Base-by-base conservation (phyloP, 1,284 basidiomycete genomes). In the Rhodotorula glutinis region DNA sequence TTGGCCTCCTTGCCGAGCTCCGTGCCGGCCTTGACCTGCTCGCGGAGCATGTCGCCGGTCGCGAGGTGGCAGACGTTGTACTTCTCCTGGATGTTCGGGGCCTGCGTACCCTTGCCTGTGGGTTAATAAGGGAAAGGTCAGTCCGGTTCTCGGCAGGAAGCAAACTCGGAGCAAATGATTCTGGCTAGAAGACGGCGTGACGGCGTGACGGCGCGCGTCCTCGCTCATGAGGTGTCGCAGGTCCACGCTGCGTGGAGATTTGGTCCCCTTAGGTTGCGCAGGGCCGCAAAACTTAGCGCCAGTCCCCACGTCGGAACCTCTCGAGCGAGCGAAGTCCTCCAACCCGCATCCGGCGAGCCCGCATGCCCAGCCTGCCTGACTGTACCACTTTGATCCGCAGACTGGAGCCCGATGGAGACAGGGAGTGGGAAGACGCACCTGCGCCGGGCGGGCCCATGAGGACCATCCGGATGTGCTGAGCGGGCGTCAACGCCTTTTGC, bases 41-140 rank as follows among this genome's bases (percentile, higher is more conserved):
- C 91, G 57, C 95, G 90, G 66, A 98, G 84, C 92, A 98, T 96
- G 83, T 98, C 95, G 47, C 95, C 95, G 40, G 95, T 98, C 41
- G 95, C 94, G 74, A 98, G 84, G 82, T 98, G 95, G 84, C 95
- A 98, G 61, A 98, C 87, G 79, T 91, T 92, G 84, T 90, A 98
- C 78, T 91, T 86, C 72, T 93, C 88, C 60, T 89, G 86, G 81
- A 98, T 95, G 79, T 85, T 86, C 30, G 96, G 95, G 2, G 93
- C 95, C 80, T 98, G 95, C 2, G 95, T 98, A 56, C 95, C 95
- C 85, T 98, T 98, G 74, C 92, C 92, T 95, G 75, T 41, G 75
- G 14, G 17, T 17, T 1, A 16, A 27, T 4, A n/a, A n/a, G 51
- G 21, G 53, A 23, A 0, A 44, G 40, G 27, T 53, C 41, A 60